phyloP scores from a whole-genome alignment of 495 filamentous ascomycete species.

The Xylaria bambusicola region DNA sequence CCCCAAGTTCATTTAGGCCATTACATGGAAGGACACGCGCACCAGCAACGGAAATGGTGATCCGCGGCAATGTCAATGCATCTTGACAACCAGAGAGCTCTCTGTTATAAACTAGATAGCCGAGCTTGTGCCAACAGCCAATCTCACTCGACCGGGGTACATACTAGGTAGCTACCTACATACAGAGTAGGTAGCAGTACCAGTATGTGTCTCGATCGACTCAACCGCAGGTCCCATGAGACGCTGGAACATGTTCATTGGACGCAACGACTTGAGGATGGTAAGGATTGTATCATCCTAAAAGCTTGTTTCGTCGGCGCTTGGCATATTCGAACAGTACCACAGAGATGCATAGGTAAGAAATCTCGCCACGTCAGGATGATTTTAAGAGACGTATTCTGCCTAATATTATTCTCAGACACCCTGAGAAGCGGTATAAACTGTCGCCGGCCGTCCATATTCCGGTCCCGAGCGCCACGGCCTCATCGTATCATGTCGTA shows the following conservation, averaged over 20 bases:
- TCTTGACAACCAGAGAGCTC: background rate
- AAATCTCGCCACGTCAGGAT: background rate
- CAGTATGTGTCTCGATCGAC: background rate
- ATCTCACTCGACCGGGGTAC: background rate
- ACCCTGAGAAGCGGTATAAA: background rate
- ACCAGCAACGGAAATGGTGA: background rate
- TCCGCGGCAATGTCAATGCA: background rate
- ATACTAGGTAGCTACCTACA: too few species aligned
- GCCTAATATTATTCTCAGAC: conserved; percentile 10
- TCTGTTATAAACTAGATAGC: too few species aligned
- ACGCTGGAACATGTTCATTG: background rate
- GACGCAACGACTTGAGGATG: background rate
- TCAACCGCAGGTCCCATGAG: background rate
- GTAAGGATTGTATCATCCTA: background rate
- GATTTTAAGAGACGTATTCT: conserved; percentile 1
- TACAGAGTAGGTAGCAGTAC: too few species aligned
- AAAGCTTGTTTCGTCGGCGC: background rate
- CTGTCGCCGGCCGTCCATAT: conserved; percentile 1
- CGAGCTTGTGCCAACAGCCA: background rate
- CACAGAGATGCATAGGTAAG: background rate
- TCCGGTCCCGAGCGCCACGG: conserved; percentile 2
- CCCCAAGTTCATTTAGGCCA: too few species aligned
- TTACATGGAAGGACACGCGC: too few species aligned
- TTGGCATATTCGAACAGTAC: conserved; percentile 3
- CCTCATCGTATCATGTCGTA: background rate